These are phyloP conservation scores for Thinopyrum obtusiflorum DNA, from an alignment of 202 grass and related monocot genomes.

Conservation along the genomic window DNA sequence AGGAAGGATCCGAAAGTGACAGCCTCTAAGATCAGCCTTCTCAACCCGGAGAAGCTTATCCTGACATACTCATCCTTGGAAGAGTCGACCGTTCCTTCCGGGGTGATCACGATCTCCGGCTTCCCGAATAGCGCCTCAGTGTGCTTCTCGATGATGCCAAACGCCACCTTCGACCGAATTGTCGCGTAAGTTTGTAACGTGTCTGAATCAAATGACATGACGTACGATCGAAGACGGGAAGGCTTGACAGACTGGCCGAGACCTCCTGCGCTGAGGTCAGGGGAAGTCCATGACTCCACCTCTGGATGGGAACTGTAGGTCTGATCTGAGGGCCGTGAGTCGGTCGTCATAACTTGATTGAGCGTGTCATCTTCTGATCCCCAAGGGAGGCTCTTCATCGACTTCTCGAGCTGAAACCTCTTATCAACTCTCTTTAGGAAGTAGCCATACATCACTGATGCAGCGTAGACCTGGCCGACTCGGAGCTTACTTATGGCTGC, in stretches of 20 bases:
- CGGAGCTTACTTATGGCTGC: conserved; percentile 94
- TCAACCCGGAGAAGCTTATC: conserved; percentile 77
- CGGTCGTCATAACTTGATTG: conserved; percentile 59
- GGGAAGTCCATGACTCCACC: conserved; percentile 51
- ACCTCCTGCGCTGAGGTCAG: conserved; percentile 34
- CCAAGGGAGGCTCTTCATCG: conserved; percentile 85
- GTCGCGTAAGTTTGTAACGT: conserved; percentile 74
- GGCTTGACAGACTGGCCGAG: conserved; percentile 61
- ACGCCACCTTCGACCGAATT: conserved; percentile 89
- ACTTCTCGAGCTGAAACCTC: conserved; percentile 93
- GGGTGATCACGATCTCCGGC: conserved; percentile 89
- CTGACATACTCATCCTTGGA: conserved; percentile 85
- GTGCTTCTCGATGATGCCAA: conserved; percentile 96
- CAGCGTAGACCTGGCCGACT: conserved; percentile 89
- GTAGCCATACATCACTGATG: conserved; percentile 97
- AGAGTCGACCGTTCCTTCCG: conserved; percentile 81
- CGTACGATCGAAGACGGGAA: conserved; percentile 79
- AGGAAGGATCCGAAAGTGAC: conserved; percentile 94
- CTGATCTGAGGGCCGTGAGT: conserved; percentile 43
- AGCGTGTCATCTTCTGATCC: conserved; percentile 43
- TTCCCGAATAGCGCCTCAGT: conserved; percentile 88
- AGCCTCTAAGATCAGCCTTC: conserved; percentile 86
- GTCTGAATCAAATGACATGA: conserved; percentile 94
- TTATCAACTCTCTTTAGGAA: conserved; percentile 95
- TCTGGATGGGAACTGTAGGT: conserved; percentile 48